Evolutionary conservation across 2,329 filamentous ascomycete species (phyloP).

Genomic region (Lachnellula hyalina): DNA sequence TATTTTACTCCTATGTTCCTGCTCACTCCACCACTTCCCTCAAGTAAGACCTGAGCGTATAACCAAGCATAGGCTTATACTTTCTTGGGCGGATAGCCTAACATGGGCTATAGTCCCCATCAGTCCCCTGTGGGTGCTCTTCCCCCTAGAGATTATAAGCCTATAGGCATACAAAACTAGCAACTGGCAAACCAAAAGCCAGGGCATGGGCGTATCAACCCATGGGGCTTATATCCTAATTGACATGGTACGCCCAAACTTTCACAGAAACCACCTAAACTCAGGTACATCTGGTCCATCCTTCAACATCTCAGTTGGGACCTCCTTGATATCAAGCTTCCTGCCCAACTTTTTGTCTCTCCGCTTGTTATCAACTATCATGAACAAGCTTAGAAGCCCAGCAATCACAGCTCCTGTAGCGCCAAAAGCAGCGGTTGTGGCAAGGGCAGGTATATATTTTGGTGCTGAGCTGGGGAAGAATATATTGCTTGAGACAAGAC

Average conservation of each 20-base stretch:
- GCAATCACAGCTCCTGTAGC: constrained; percentile 53
- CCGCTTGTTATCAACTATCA: constrained; percentile 48
- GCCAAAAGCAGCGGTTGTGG: constrained; percentile 61
- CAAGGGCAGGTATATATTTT: constrained; percentile 60
- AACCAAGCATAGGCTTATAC: too few species aligned
- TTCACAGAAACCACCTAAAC: constrained; percentile 52
- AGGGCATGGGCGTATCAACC: too few species aligned
- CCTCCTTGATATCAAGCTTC: constrained; percentile 36
- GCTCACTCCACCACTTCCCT: too few species aligned
- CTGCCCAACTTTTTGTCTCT: constrained; percentile 24
- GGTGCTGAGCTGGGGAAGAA: constrained; percentile 60
- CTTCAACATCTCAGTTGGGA: constrained; percentile 50
- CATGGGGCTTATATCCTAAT: too few species aligned
- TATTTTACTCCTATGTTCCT: too few species aligned
- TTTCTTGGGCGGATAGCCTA: too few species aligned
- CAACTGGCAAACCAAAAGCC: too few species aligned
- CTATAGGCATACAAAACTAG: too few species aligned
- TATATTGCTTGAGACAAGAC: constrained; percentile 63
- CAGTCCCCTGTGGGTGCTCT: too few species aligned
- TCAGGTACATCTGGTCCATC: constrained; percentile 49
- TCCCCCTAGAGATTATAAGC: too few species aligned
- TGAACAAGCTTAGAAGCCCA: constrained; percentile 50
- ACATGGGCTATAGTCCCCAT: too few species aligned
- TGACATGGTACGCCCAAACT: background rate
- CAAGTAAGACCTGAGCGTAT: too few species aligned